These are phyloP conservation scores for Petunia secreta DNA, from an alignment of 257 asterid genomes.

Conservation along the genomic window DNA sequence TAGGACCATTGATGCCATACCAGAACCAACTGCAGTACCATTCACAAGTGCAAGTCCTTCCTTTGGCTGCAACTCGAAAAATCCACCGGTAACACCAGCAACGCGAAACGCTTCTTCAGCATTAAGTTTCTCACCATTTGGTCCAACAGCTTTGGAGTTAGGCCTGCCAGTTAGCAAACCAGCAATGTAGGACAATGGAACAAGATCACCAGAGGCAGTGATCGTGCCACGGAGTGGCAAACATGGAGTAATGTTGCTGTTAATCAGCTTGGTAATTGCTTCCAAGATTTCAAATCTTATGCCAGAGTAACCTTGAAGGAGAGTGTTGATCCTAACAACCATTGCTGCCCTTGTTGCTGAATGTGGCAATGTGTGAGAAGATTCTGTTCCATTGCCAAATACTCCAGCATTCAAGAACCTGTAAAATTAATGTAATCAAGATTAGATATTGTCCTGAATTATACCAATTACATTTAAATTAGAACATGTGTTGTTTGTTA, in stretches of 20 bases:
- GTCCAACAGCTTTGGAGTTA: conserved; percentile 53
- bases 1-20: conserved; percentile 55
- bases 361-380: conserved; percentile 49
- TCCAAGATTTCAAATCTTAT: conserved; percentile 56
- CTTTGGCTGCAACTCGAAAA: conserved; percentile 55
- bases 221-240: conserved; percentile 62
- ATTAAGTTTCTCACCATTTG: conserved; percentile 45
- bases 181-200: conserved; percentile 56
- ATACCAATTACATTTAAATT: not conserved
- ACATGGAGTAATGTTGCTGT: conserved; percentile 52
- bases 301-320: conserved; percentile 60
- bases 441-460: not conserved
- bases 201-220: conserved; percentile 57
- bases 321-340: conserved; percentile 59
- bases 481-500: not conserved
- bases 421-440: not conserved
- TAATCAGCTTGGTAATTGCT: conserved; percentile 53
- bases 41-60: conserved; percentile 61
- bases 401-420: conserved; percentile 60
- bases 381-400: conserved; percentile 48
- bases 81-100: conserved; percentile 42
- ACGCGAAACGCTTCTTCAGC: conserved; percentile 48
- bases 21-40: conserved; percentile 60
- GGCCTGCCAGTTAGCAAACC: conserved; percentile 54
- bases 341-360: conserved; percentile 59